Percentiles rank a stretch among this genome's conserved stretches.
Conservation (phyloP, 2,329 filamentous ascomycete species). For the Sphaerostilbella broomeana region DNA sequence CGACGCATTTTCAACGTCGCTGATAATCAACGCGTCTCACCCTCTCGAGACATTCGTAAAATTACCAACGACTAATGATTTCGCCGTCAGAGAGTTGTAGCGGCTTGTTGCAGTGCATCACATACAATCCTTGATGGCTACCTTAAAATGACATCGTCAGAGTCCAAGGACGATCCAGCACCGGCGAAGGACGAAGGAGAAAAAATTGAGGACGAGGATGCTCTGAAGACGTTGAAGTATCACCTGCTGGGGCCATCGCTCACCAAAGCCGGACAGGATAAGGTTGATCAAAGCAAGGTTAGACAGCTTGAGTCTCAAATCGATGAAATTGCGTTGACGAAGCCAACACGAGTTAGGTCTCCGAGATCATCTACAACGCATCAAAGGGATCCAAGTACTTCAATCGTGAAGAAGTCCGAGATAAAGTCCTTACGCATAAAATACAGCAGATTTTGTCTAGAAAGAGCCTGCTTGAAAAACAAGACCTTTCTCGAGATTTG, state of each 20-base stretch:
- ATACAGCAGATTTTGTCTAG: conserved; percentile 72
- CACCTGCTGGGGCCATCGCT: conserved; percentile 83
- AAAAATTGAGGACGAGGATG: too few relatives aligned
- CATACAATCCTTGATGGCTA: conserved; percentile 1
- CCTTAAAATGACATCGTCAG: conserved; percentile 10
- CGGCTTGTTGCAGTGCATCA: background rate
- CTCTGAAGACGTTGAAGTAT: conserved; percentile 66
- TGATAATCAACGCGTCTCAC: background rate
- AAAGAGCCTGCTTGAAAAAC: conserved; percentile 66
- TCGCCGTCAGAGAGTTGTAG: background rate
- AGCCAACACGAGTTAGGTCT: conserved; percentile 53
- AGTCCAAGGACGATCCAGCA: conserved; percentile 7
- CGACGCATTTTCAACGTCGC: conserved; percentile 3
- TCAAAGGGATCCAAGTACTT: conserved; percentile 97
- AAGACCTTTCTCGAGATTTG: conserved; percentile 66
- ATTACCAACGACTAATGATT: background rate
- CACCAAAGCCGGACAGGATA: conserved; percentile 87
- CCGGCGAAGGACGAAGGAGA: conserved; percentile 25
- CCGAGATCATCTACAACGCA: conserved; percentile 93
- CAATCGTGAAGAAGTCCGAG: conserved; percentile 77
- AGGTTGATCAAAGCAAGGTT: conserved; percentile 85
- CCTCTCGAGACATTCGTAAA: background rate
- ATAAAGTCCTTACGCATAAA: conserved; percentile 76
- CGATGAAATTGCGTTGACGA: background rate
- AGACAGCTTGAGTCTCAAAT: conserved; percentile 5